These are phyloP conservation scores for Phascolomyces articulosus DNA, from an alignment of 371 early-diverging fungal genomes.

Conservation along the genomic window DNA sequence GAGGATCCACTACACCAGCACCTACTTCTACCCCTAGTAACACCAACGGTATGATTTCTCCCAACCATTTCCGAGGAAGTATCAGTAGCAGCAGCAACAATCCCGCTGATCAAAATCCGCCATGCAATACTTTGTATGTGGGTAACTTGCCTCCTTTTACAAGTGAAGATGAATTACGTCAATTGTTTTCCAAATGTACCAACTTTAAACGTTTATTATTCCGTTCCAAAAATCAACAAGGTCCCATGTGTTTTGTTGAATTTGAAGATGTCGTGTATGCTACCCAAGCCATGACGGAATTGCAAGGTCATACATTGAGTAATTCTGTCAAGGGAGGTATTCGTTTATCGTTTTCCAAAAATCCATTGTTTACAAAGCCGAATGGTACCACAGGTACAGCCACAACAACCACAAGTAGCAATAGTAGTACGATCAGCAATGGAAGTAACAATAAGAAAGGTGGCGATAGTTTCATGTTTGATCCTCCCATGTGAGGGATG, in stretches of 20 bases:
- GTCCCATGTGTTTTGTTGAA: slow-evolving; percentile 96
- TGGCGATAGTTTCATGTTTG: slow-evolving; percentile 11
- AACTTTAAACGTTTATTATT: slow-evolving; percentile 92
- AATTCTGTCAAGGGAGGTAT: slow-evolving; percentile 94
- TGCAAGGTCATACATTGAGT: slow-evolving; percentile 80
- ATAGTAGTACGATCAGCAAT: background rate
- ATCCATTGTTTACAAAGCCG: slow-evolving; percentile 78
- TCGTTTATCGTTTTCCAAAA: slow-evolving; percentile 93
- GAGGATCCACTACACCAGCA: background rate
- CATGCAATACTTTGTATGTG: slow-evolving; percentile 96
- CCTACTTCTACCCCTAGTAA: slow-evolving; percentile 11
- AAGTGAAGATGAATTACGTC: slow-evolving; percentile 86
- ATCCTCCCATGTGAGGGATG: slow-evolving; percentile 21
- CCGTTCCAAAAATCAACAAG: slow-evolving; percentile 74
- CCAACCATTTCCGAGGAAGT: slow-evolving; percentile 18
- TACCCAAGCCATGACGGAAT: slow-evolving; percentile 81
- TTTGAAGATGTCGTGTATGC: slow-evolving; percentile 92
- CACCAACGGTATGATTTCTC: too few relatives aligned
- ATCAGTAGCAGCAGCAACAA: slow-evolving; percentile 18
- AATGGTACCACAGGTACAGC: slow-evolving; percentile 9
- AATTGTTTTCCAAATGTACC: slow-evolving; percentile 72
- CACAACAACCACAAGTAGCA: background rate
- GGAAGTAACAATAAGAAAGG: slow-evolving; percentile 5
- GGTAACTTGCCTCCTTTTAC: slow-evolving; percentile 90
- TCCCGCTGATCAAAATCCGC: slow-evolving; percentile 84